A percentile compares a stretch with the other conserved stretches of the same genome.
Evolutionary conservation across 2,329 filamentous ascomycete species (phyloP).

Genomic region (Akanthomyces muscarius): DNA sequence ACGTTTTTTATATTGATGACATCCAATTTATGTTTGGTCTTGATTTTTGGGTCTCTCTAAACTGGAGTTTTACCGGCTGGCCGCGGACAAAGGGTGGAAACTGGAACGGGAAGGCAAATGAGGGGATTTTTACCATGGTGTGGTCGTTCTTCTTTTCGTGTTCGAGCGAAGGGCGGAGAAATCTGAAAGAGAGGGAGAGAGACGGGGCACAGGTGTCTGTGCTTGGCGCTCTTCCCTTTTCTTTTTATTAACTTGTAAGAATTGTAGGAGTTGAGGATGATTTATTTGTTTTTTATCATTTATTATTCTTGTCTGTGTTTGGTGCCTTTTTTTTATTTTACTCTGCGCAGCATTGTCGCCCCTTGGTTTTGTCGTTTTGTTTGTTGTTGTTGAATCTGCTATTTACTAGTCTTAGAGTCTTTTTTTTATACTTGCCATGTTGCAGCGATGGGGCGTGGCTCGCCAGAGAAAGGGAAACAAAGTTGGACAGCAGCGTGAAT

Average conservation of each 20-base stretch:
- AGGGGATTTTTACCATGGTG: neutral
- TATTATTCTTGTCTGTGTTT: neutral
- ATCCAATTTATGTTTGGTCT: constrained; percentile 9
- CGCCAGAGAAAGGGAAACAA: constrained; percentile 6
- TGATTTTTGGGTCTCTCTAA: constrained; percentile 10
- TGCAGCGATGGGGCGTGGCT: constrained; percentile 8
- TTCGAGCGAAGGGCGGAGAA: neutral
- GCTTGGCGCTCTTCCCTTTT: neutral
- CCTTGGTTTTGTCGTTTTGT: neutral
- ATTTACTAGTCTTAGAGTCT: constrained; percentile 4
- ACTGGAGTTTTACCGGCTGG: constrained; percentile 15
- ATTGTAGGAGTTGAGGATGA: constrained; percentile 19
- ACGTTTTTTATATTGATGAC: constrained; percentile 2
- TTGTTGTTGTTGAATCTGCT: constrained; percentile 13
- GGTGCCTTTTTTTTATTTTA: constrained; percentile 11
- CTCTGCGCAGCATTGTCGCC: constrained; percentile 17
- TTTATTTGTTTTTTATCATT: constrained; percentile 13
- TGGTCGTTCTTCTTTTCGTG: constrained; percentile 4
- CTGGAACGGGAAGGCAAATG: constrained; percentile 6
- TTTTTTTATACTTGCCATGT: constrained; percentile 12
- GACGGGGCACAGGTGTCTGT: neutral
- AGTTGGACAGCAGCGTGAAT: constrained; percentile 19
- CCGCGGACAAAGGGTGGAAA: neutral
- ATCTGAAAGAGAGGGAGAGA: neutral
- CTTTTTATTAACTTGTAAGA: constrained; percentile 15